Conservation (phyloP, 306 rosid genomes). For the Inga oerstediana region DNA sequence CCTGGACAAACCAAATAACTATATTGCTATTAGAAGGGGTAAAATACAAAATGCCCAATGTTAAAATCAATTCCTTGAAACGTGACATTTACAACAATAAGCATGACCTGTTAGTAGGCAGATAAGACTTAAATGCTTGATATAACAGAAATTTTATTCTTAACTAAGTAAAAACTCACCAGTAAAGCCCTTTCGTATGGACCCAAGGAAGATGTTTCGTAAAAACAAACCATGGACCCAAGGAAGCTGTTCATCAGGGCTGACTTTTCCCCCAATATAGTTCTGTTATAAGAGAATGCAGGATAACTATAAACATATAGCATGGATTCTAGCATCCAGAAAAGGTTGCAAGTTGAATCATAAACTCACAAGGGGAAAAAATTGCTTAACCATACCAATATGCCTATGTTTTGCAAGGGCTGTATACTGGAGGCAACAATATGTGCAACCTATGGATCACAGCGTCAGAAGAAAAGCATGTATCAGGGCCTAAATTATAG, state of each 20-base stretch:
- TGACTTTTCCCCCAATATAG: conserved; percentile 61
- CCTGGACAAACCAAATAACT: background rate
- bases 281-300: conserved; percentile 55
- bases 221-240: conserved; percentile 61
- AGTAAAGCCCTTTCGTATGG: conserved; percentile 63
- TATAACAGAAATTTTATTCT: background rate
- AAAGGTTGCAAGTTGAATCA: background rate
- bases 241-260: conserved; percentile 55
- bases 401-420: conserved; percentile 62
- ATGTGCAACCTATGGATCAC: conserved; percentile 55
- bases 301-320: background rate
- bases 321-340: conserved; percentile 19
- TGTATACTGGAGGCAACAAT: conserved; percentile 79
- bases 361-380: background rate
- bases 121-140: conserved; percentile 1
- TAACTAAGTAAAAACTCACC: conserved; percentile 51
- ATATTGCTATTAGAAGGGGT: background rate
- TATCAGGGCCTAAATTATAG: conserved; percentile 5
- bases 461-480: conserved; percentile 14
- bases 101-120: conserved; percentile 8
- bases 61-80: background rate
- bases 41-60: background rate
- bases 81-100: conserved; percentile 19
- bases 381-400: conserved; percentile 49
- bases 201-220: conserved; percentile 60